Percentiles rank a stretch among this genome's conserved stretches.
These are phyloP conservation scores for Ascochyta koolunga DNA, from an alignment of 2,329 filamentous ascomycete genomes.

Conservation along the genomic window DNA sequence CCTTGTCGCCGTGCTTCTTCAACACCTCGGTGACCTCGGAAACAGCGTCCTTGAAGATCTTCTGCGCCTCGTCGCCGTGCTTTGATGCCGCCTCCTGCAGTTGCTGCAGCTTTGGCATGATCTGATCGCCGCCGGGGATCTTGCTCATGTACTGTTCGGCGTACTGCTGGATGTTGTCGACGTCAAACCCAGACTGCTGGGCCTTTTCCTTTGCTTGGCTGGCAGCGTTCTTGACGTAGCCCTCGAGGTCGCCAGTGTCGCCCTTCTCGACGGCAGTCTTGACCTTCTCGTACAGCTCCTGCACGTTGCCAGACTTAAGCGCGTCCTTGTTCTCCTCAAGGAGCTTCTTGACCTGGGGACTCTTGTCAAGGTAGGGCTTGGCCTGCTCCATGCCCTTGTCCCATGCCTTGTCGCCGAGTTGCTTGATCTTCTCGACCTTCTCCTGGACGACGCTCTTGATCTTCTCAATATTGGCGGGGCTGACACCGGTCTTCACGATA, in stretches of 20 bases:
- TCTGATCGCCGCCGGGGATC: slow-evolving; percentile 68
- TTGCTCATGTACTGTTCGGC: slow-evolving; percentile 69
- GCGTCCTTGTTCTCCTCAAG: slow-evolving; percentile 72
- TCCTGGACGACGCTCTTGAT: slow-evolving; percentile 70
- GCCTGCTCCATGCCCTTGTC: slow-evolving; percentile 72
- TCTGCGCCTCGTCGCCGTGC: slow-evolving; percentile 72
- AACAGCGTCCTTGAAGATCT: slow-evolving; percentile 67
- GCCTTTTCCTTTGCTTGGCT: slow-evolving; percentile 67
- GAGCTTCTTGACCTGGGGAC: slow-evolving; percentile 74
- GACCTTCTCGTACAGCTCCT: slow-evolving; percentile 67
- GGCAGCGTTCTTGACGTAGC: slow-evolving; percentile 64
- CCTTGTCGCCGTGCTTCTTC: slow-evolving; percentile 44
- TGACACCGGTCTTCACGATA: slow-evolving; percentile 67
- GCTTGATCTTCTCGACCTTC: slow-evolving; percentile 69
- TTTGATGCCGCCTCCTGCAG: slow-evolving; percentile 69
- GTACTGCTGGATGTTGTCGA: slow-evolving; percentile 38
- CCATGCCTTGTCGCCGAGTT: slow-evolving; percentile 75
- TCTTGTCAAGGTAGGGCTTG: slow-evolving; percentile 76
- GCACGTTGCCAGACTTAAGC: slow-evolving; percentile 70
- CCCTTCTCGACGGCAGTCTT: slow-evolving; percentile 67
- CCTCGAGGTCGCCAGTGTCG: slow-evolving; percentile 63
- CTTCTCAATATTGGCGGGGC: slow-evolving; percentile 59
- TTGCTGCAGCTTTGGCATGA: slow-evolving; percentile 69
- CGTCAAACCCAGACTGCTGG: slow-evolving; percentile 58
- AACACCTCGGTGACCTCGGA: slow-evolving; percentile 43